Percentiles rank a stretch among this genome's conserved stretches.
These are phyloP conservation scores for Fusarium torulosum DNA, from an alignment of 2,329 filamentous ascomycete species.

Conservation along the genomic window DNA sequence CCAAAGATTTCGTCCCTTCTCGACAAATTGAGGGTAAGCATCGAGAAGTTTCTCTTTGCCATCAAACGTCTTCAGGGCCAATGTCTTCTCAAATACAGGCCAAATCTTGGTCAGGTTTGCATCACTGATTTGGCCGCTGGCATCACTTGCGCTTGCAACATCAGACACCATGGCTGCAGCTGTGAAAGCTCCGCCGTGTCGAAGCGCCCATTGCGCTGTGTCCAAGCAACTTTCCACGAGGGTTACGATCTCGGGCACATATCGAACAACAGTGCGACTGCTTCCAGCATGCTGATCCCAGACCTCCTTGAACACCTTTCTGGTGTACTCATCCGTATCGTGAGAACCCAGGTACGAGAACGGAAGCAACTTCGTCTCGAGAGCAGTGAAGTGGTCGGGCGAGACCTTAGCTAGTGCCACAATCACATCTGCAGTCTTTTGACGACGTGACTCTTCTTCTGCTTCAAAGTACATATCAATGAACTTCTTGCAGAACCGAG, in stretches of 20 bases:
- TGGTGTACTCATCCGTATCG: constrained; percentile 83
- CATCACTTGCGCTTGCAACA: constrained; percentile 69
- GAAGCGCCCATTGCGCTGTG: constrained; percentile 88
- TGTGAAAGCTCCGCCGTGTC: constrained; percentile 86
- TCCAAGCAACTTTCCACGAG: constrained; percentile 78
- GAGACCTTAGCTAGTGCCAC: constrained; percentile 87
- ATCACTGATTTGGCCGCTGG: constrained; percentile 69
- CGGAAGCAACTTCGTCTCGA: constrained; percentile 81
- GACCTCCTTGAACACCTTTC: constrained; percentile 82
- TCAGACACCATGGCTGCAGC: constrained; percentile 79
- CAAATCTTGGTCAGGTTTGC: constrained; percentile 75
- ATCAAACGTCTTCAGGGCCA: constrained; percentile 90
- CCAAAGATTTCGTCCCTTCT: constrained; percentile 71
- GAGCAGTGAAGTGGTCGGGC: constrained; percentile 85
- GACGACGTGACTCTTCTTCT: constrained; percentile 80
- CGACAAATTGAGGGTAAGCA: constrained; percentile 82
- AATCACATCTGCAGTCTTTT: constrained; percentile 85
- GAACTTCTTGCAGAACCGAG: constrained; percentile 64
- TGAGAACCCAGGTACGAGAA: constrained; percentile 91
- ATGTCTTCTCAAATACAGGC: constrained; percentile 84
- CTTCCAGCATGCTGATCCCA: constrained; percentile 95
- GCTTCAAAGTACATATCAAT: constrained; percentile 83
- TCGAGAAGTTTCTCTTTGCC: constrained; percentile 89
- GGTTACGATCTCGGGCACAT: constrained; percentile 82
- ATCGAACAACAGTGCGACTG: constrained; percentile 82